These are phyloP conservation scores for Tagetes patula DNA, from an alignment of 129 eudicot species.

Conservation along the genomic window DNA sequence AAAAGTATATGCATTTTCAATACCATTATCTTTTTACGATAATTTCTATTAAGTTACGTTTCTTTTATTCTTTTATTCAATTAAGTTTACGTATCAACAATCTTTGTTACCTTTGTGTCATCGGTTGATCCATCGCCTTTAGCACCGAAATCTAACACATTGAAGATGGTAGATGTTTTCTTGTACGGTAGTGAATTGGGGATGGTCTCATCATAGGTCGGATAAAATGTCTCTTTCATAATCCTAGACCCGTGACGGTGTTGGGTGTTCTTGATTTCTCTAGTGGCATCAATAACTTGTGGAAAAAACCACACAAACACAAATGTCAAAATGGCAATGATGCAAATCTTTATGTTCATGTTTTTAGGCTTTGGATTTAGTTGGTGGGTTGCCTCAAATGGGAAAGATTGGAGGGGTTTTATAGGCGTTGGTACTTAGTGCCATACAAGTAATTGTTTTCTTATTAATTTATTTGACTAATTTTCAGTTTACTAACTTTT, in stretches of 20 bases:
- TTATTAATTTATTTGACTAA: constrained; percentile 18
- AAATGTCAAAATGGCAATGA: constrained; percentile 19
- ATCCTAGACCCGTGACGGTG: constrained; percentile 9
- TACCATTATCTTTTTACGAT: not conserved
- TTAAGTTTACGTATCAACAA: not conserved
- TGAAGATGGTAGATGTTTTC: constrained; percentile 40
- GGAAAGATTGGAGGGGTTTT: constrained; percentile 26
- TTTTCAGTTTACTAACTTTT: not conserved
- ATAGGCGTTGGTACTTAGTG: constrained; percentile 30
- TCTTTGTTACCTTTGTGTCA: constrained; percentile 47
- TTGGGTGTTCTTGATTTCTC: constrained; percentile 25
- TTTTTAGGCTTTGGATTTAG: constrained; percentile 12
- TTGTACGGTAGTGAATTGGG: constrained; percentile 12
- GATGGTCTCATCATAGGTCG: constrained; percentile 30
- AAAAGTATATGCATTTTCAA: too few species aligned
- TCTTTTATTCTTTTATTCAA: too few species aligned
- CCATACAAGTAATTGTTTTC: constrained; percentile 15
- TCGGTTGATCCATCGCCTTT: constrained; percentile 60
- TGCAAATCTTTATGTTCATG: constrained; percentile 25
- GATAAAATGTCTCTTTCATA: constrained; percentile 28
- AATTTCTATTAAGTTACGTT: too few species aligned
- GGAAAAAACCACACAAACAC: constrained; percentile 30
- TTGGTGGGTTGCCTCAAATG: constrained; percentile 25
- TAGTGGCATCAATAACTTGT: constrained; percentile 25
- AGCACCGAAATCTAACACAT: constrained; percentile 57